A percentile compares a stretch with the other conserved stretches of the same genome.
These are phyloP conservation scores for Penicillium silybi DNA, from an alignment of 495 filamentous ascomycete genomes.

Conservation along the genomic window DNA sequence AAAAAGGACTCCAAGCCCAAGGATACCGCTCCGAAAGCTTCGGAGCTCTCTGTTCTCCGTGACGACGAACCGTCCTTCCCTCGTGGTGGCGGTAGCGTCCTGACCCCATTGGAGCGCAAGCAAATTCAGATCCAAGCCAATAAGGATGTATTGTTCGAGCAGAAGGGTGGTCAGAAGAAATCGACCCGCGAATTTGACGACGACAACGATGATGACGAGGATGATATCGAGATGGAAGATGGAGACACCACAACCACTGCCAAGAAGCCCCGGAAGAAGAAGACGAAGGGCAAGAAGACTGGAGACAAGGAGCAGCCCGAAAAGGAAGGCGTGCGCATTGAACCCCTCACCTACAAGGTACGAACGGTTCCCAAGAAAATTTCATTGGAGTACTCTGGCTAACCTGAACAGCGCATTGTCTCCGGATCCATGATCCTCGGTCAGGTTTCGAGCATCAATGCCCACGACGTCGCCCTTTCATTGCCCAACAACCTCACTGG, in stretches of 20 bases:
- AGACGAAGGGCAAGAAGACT: slow-evolving; percentile 48
- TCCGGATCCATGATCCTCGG: slow-evolving; percentile 84
- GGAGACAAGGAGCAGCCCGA: slow-evolving; percentile 36
- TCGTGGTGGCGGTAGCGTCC: slow-evolving; percentile 81
- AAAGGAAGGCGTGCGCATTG: slow-evolving; percentile 65
- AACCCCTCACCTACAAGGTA: slow-evolving; percentile 88
- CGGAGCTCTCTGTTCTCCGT: slow-evolving; percentile 51
- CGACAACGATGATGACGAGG: slow-evolving; percentile 39
- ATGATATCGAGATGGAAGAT: slow-evolving; percentile 47
- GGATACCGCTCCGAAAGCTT: slow-evolving; percentile 34
- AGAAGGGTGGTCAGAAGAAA: slow-evolving; percentile 57
- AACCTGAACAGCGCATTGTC: slow-evolving; percentile 62
- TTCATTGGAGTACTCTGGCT: slow-evolving; percentile 18
- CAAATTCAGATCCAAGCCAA: slow-evolving; percentile 93
- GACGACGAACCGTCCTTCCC: slow-evolving; percentile 88
- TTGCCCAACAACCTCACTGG: slow-evolving; percentile 91
- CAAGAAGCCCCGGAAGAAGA: slow-evolving; percentile 51
- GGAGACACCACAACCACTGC: slow-evolving; percentile 30
- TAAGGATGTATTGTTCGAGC: slow-evolving; percentile 89
- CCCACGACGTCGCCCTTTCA: slow-evolving; percentile 71
- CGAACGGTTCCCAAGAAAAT: slow-evolving; percentile 2
- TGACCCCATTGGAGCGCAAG: slow-evolving; percentile 93
- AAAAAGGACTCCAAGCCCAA: slow-evolving; percentile 32
- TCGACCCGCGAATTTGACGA: slow-evolving; percentile 38
- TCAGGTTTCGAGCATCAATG: slow-evolving; percentile 76